Evolutionary conservation across 139 green algal species (phyloP).

Genomic region (Eudorina sp.): DNA sequence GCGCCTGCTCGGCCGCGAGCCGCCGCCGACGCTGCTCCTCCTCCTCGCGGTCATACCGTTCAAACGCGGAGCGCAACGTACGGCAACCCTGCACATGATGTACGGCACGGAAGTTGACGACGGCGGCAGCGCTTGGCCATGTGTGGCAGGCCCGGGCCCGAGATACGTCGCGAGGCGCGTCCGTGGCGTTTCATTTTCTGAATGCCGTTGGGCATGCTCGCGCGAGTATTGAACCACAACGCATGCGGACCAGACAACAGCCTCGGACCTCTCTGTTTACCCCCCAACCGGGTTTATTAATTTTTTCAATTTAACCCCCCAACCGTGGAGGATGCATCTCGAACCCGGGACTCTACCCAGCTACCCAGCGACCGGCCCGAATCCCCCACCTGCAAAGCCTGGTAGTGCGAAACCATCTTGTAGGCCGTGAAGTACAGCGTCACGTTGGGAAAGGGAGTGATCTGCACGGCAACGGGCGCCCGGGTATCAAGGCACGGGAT

Average conservation of each 20-base stretch:
- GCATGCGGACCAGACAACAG: too few species aligned
- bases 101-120: too few species aligned
- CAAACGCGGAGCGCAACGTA: slow-evolving; percentile 29
- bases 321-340: too few species aligned
- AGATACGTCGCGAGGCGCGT: too few species aligned
- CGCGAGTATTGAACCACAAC: too few species aligned
- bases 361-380: not conserved
- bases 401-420: slow-evolving; percentile 69
- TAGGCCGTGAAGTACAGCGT: slow-evolving; percentile 83
- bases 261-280: not conserved
- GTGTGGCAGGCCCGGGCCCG: too few species aligned
- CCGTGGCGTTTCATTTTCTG: too few species aligned
- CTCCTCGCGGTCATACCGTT: slow-evolving; percentile 19
- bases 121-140: too few species aligned
- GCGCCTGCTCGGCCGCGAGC: not conserved
- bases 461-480: not conserved
- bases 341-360: too few species aligned
- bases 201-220: too few species aligned
- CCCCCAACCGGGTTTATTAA: too few species aligned
- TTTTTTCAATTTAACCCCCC: not conserved
- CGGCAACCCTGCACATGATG: slow-evolving; percentile 19
- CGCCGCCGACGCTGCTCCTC: not conserved
- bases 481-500: not conserved
- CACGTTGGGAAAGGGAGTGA: slow-evolving; percentile 79
- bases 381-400: slow-evolving; percentile 46